Conservation (phyloP, 2,329 filamentous ascomycete genomes). For the Parasarocladium wereldwijsianum region DNA sequence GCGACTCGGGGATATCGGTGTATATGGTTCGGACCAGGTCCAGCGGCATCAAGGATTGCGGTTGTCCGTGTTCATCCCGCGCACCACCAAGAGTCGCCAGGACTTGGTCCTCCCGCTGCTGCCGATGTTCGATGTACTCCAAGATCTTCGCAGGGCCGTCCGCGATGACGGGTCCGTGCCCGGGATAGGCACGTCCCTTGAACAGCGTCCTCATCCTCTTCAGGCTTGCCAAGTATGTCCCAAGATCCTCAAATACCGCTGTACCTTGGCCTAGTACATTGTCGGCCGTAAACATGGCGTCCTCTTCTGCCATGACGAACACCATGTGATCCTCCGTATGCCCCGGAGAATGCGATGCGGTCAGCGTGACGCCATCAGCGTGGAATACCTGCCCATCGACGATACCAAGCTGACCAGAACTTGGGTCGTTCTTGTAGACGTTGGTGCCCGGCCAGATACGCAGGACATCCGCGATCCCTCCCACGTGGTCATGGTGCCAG, state of each 20-base stretch:
- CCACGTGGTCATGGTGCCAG: slow-evolving; percentile 80
- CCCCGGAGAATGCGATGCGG: slow-evolving; percentile 45
- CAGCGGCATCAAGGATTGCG: slow-evolving; percentile 58
- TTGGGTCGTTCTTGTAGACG: slow-evolving; percentile 53
- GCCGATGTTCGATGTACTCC: slow-evolving; percentile 75
- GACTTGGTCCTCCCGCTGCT: slow-evolving; percentile 67
- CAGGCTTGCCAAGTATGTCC: slow-evolving; percentile 53
- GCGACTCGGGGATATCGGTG: slow-evolving; percentile 55
- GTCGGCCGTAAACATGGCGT: slow-evolving; percentile 78
- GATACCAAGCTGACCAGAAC: slow-evolving; percentile 27
- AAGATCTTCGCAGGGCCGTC: slow-evolving; percentile 56
- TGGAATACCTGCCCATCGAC: slow-evolving; percentile 37
- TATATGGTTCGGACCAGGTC: slow-evolving; percentile 87
- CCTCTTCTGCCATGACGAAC: slow-evolving; percentile 62
- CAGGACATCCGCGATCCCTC: slow-evolving; percentile 58
- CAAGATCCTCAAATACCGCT: slow-evolving; percentile 68
- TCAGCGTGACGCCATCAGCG: slow-evolving; percentile 49
- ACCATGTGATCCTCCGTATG: slow-evolving; percentile 75
- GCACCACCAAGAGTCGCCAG: slow-evolving; percentile 39
- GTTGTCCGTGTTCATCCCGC: slow-evolving; percentile 12
- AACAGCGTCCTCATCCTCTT: slow-evolving; percentile 54
- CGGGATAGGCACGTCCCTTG: slow-evolving; percentile 63
- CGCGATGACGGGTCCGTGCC: slow-evolving; percentile 67
- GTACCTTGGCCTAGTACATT: slow-evolving; percentile 82
- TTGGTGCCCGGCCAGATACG: slow-evolving; percentile 44